Percentiles rank a stretch among this genome's conserved stretches.
phyloP scores from a whole-genome alignment of 352 stramenopile species.

The Globisporangium parvum region DNA sequence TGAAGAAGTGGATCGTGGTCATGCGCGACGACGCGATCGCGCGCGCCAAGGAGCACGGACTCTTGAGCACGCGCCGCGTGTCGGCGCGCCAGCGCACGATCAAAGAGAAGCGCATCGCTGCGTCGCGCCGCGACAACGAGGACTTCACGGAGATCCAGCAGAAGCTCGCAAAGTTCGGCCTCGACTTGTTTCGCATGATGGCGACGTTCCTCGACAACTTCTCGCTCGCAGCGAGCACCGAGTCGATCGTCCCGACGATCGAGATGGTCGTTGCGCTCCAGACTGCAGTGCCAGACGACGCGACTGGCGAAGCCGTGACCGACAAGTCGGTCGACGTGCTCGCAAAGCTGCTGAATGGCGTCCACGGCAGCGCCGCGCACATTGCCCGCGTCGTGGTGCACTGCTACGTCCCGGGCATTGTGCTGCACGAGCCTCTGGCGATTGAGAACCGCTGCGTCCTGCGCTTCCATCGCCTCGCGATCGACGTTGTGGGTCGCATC shows the following conservation, averaged over 20 bases:
- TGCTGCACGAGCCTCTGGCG: conserved; percentile 57
- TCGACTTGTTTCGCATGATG: conserved; percentile 57
- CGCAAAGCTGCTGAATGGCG: conserved; percentile 33
- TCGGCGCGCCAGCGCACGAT: conserved; percentile 10
- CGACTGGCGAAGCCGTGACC: conserved; percentile 26
- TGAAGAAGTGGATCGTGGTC: conserved; percentile 72
- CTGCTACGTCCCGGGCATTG: conserved; percentile 63
- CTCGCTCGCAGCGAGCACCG: conserved; percentile 53
- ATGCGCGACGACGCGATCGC: conserved; percentile 16
- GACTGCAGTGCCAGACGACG: conserved; percentile 35
- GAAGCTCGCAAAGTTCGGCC: conserved; percentile 41
- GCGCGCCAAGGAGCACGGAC: conserved; percentile 3
- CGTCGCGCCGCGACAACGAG: conserved; percentile 15
- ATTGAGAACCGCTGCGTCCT: conserved; percentile 43
- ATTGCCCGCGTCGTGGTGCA: conserved; percentile 58
- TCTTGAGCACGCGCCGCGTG: background rate
- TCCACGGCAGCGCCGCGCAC: conserved; percentile 46
- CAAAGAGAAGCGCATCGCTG: conserved; percentile 13
- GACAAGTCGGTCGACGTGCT: conserved; percentile 40
- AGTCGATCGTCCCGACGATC: conserved; percentile 73
- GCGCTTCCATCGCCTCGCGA: conserved; percentile 63
- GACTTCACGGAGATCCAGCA: conserved; percentile 18
- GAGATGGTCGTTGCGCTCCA: conserved; percentile 61
- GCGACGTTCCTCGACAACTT: conserved; percentile 50
- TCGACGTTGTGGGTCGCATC: conserved; percentile 39